Evolutionary conservation across 192 early-diverging fungal genomes (phyloP).

Genomic region (Piromyces finnis): DNA sequence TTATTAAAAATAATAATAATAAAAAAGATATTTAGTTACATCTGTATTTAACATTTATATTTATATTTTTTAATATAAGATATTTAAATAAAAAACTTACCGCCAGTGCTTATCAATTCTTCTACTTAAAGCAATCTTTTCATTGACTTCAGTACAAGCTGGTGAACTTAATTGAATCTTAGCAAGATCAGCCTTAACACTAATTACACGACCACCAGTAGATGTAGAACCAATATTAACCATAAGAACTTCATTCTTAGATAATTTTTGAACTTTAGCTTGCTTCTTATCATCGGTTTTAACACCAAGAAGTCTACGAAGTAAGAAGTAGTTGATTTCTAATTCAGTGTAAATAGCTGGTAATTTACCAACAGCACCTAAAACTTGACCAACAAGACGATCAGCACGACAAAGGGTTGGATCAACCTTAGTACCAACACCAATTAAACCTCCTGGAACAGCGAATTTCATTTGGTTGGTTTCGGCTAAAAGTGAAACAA

Average conservation of each 20-base stretch:
- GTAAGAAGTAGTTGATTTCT: slow-evolving; percentile 92
- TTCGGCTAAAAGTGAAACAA: slow-evolving; percentile 76
- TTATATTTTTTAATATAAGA: too few species aligned
- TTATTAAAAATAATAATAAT: neutral
- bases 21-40: too few species aligned
- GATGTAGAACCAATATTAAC: slow-evolving; percentile 92
- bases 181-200: slow-evolving; percentile 85
- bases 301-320: slow-evolving; percentile 88
- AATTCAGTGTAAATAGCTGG: slow-evolving; percentile 87
- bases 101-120: slow-evolving; percentile 98
- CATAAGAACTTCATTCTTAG: slow-evolving; percentile 83
- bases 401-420: slow-evolving; percentile 91
- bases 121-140: slow-evolving; percentile 88
- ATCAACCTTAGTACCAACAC: slow-evolving; percentile 90
- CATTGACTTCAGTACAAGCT: slow-evolving; percentile 86
- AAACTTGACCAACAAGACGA: slow-evolving; percentile 87
- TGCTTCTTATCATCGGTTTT: slow-evolving; percentile 97
- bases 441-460: slow-evolving; percentile 97
- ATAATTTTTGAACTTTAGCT: slow-evolving; percentile 75
- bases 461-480: slow-evolving; percentile 85
- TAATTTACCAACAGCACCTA: slow-evolving; percentile 77
- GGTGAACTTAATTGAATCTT: slow-evolving; percentile 80
- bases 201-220: slow-evolving; percentile 83
- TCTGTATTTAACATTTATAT: too few species aligned
- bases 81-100: too few species aligned